Base-by-base conservation (phyloP, 495 filamentous ascomycete genomes). In the Penicillium samsonianum region DNA sequence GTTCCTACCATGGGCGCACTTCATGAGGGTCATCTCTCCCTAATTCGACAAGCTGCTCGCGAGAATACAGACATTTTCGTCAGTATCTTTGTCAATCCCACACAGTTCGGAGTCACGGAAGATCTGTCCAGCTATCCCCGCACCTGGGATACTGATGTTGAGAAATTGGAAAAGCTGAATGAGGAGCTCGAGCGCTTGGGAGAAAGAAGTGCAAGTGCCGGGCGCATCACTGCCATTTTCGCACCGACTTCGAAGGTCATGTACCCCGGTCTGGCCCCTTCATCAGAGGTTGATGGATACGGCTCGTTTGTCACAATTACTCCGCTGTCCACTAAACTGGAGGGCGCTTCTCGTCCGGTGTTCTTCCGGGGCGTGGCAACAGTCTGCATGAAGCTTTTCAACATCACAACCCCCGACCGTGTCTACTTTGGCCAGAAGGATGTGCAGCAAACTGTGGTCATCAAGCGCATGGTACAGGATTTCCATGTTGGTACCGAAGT, bases 371-470 rank as follows among this genome's bases (percentile, higher is more conserved):
- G 94, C 5, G 94, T 98, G 23, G 93, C 94, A 25, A 98, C 95
- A 11, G 88, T 98, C 11, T 96, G 91, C 74, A 93, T 91, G 87
- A 98, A 98, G 79, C 75, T 98, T 22, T 94, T 98, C 74, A 98
- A 97, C 67, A 90, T 93, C 47, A 87, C 91, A 38, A 81, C 85
- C 61, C 91, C 94, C 3, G 90, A 96, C 41, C 83, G 84, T 42
- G 95, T 92, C 1, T 99, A 96, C 68, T 97, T 99, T 72, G 94
- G 94, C 1, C 95, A 98, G 74, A 98, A 99, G 75, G 94, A 99
- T 65, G 84, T 97, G 17, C 94, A 99, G 73, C 94, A 99, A 75
- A 95, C 91, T 0, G 89, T 93, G 8, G 82, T 99, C 6, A 90
- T 99, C 65, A 84, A 82, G 69, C 82, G 89, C 8, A 82, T 99